Conservation (phyloP, 2,329 filamentous ascomycete species). For the Periglandula ipomoeae region DNA sequence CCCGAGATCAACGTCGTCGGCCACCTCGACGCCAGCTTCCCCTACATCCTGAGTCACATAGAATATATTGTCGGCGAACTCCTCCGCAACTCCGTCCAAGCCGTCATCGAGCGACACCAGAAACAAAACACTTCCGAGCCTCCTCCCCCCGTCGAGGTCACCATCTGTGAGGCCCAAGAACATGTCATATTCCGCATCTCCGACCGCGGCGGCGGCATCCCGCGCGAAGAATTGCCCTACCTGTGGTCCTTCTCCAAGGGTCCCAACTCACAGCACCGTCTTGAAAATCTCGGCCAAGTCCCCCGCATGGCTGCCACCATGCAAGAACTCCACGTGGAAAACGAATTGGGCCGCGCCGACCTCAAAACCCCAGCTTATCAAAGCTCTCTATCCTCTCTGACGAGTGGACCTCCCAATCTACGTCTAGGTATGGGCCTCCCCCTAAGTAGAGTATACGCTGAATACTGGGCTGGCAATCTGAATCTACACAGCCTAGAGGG, state of each 20-base stretch:
- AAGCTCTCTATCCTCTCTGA: conserved; percentile 69
- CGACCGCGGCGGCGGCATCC: conserved; percentile 88
- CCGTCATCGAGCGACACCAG: conserved; percentile 67
- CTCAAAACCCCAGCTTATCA: conserved; percentile 32
- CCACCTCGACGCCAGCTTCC: conserved; percentile 83
- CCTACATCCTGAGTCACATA: conserved; percentile 90
- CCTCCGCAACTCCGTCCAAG: conserved; percentile 88
- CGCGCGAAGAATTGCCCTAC: conserved; percentile 74
- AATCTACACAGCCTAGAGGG: conserved; percentile 90
- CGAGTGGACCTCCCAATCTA: conserved; percentile 75
- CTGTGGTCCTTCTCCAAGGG: conserved; percentile 98
- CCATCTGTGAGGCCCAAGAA: conserved; percentile 87
- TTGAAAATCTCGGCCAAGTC: conserved; percentile 80
- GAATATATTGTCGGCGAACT: conserved; percentile 97
- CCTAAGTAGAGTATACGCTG: conserved; percentile 87
- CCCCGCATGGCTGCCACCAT: conserved; percentile 89
- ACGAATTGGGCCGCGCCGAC: conserved; percentile 31
- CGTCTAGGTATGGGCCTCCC: conserved; percentile 88
- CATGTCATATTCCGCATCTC: conserved; percentile 96
- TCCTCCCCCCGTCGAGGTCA: conserved; percentile 82
- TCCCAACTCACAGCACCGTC: conserved; percentile 62
- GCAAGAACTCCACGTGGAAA: conserved; percentile 63
- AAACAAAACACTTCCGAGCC: conserved; percentile 23
- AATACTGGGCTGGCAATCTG: conserved; percentile 93
- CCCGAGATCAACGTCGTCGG: conserved; percentile 78